Percentiles rank a stretch among this genome's conserved stretches.
Conservation (phyloP, 2,329 filamentous ascomycete species). For the Exophiala mesophila region DNA sequence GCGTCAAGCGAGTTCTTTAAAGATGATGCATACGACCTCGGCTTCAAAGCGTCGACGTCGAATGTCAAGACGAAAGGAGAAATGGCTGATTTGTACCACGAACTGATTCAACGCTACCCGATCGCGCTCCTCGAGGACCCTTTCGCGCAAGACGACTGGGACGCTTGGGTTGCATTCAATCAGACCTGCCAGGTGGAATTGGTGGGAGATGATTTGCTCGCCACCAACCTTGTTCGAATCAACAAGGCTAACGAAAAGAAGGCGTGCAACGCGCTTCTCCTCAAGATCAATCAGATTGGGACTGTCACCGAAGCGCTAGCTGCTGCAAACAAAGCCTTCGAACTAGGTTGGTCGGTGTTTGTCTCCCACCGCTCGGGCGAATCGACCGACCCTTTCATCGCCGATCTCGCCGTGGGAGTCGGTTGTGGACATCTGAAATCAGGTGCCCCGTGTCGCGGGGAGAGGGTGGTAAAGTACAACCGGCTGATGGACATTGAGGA, state of each 20-base stretch:
- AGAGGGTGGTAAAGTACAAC: constrained; percentile 43
- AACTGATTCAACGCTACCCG: constrained; percentile 34
- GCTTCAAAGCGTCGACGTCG: constrained; percentile 40
- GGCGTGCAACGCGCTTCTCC: constrained; percentile 39
- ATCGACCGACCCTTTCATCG: constrained; percentile 43
- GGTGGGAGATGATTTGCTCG: constrained; percentile 41
- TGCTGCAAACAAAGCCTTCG: constrained; percentile 33
- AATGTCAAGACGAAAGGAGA: constrained; percentile 25
- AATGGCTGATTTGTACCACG: constrained; percentile 31
- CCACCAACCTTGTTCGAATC: constrained; percentile 36
- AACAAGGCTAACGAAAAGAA: constrained; percentile 33
- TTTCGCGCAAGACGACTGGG: constrained; percentile 40
- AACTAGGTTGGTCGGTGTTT: constrained; percentile 38
- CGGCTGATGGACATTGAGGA: constrained; percentile 43
- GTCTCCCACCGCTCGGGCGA: constrained; percentile 42
- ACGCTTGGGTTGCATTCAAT: constrained; percentile 34
- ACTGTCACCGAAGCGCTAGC: constrained; percentile 38
- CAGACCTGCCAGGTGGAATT: constrained; percentile 36
- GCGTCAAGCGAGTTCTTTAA: constrained; percentile 38
- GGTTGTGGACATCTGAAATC: constrained; percentile 39
- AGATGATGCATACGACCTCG: constrained; percentile 34
- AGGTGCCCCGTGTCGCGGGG: constrained; percentile 38
- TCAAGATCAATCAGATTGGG: constrained; percentile 44
- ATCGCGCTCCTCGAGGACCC: constrained; percentile 40
- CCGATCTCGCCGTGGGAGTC: constrained; percentile 38